Percentiles rank a stretch among this genome's conserved stretches.
Conservation (phyloP, 2,329 filamentous ascomycete genomes). For the Rugonectria rugulosa region DNA sequence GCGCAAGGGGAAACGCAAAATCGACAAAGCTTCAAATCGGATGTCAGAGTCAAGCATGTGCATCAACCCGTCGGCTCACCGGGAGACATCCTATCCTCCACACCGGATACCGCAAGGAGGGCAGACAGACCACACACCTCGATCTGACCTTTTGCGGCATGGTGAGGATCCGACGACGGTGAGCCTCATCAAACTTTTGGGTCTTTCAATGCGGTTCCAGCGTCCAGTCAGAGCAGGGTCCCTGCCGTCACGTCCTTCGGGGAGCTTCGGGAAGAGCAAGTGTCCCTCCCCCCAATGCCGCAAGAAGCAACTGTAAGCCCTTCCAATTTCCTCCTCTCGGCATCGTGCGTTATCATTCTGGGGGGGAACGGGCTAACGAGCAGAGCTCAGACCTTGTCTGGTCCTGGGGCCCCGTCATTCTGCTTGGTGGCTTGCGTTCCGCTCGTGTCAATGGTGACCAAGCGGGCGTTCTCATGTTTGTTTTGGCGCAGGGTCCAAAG, state of each 20-base stretch:
- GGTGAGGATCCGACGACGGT: not conserved
- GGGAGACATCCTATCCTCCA: slow-evolving; percentile 5
- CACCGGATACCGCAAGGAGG: not conserved
- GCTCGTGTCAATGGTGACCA: slow-evolving; percentile 3
- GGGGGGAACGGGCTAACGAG: too few relatives aligned
- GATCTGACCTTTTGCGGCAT: slow-evolving; percentile 16
- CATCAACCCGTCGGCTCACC: not conserved
- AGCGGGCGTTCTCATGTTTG: slow-evolving; percentile 15
- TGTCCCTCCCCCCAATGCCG: too few relatives aligned
- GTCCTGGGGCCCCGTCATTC: not conserved
- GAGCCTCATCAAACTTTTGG: slow-evolving; percentile 22
- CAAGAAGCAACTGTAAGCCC: not conserved
- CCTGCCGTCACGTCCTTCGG: too few relatives aligned
- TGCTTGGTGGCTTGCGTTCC: slow-evolving; percentile 17
- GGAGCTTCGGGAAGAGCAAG: not conserved
- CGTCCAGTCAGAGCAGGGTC: too few relatives aligned
- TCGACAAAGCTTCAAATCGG: too few relatives aligned
- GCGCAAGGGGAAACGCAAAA: too few relatives aligned
- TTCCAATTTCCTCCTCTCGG: slow-evolving; percentile 17
- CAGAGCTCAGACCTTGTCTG: slow-evolving; percentile 8
- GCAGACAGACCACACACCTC: slow-evolving; percentile 11
- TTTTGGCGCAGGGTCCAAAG: slow-evolving; percentile 21
- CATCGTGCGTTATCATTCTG: slow-evolving; percentile 7
- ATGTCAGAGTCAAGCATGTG: too few relatives aligned
- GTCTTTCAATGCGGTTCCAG: slow-evolving; percentile 1